phyloP scores from a whole-genome alignment of 1,284 basidiomycete species.

The Trichosporon faecale region DNA sequence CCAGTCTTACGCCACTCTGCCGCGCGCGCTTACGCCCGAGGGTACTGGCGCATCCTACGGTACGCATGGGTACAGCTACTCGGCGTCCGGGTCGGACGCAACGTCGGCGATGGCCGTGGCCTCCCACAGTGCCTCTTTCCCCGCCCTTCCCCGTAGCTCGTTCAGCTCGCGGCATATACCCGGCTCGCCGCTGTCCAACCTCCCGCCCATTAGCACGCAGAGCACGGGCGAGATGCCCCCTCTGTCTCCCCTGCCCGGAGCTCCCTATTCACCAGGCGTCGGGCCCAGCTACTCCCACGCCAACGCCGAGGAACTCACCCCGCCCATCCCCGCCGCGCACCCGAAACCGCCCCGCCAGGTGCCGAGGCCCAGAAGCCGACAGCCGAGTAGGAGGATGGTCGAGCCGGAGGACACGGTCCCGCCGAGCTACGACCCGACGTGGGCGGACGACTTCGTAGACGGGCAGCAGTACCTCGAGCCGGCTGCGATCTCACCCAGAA shows the following conservation, averaged over 20 bases:
- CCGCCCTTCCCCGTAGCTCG: neutral
- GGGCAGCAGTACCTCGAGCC: slow-evolving; percentile 9
- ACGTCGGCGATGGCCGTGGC: neutral
- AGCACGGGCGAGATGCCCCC: slow-evolving; percentile 6
- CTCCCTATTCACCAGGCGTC: neutral
- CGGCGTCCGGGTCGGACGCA: neutral
- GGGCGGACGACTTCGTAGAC: slow-evolving; percentile 4
- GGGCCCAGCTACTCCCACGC: neutral
- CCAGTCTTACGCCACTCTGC: neutral
- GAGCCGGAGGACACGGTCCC: slow-evolving; percentile 3
- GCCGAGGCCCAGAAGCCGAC: neutral
- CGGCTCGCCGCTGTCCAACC: neutral
- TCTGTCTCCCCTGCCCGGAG: neutral
- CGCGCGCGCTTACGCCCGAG: neutral
- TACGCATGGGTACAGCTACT: neutral
- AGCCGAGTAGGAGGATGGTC: neutral
- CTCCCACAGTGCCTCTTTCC: neutral
- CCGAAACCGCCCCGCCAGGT: neutral
- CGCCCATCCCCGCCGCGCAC: neutral
- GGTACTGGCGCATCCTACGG: neutral
- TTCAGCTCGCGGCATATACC: neutral
- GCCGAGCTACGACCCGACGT: slow-evolving; percentile 1
- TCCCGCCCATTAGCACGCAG: neutral
- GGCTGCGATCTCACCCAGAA: neutral
- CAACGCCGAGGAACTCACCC: too few relatives aligned